A percentile compares a stretch with the other conserved stretches of the same genome.
phyloP scores from a whole-genome alignment of 352 stramenopile species.

The Globisporangium orthogonon region DNA sequence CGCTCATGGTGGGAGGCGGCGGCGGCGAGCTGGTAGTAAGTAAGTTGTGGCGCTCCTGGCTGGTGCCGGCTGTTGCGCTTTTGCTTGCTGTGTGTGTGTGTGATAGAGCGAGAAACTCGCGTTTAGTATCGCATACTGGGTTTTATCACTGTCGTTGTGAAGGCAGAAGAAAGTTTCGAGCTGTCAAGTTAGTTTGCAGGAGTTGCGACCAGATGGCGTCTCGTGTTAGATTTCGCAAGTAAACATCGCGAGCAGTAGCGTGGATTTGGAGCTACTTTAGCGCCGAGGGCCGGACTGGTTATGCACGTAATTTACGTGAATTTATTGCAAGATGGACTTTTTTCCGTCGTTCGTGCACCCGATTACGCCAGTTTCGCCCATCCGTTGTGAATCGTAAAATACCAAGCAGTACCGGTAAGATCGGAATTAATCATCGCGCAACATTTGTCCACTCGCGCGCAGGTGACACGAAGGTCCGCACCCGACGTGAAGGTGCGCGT shows the following conservation, averaged over 20 bases:
- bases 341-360: too few relatives aligned
- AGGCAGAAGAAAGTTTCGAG: not conserved
- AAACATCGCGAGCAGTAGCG: too few relatives aligned
- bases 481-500: too few relatives aligned
- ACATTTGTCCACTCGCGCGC: too few relatives aligned
- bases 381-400: too few relatives aligned
- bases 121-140: not conserved
- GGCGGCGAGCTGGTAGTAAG: conserved; percentile 48
- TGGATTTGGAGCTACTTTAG: not conserved
- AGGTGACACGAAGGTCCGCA: too few relatives aligned
- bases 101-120: not conserved
- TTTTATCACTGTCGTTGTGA: not conserved
- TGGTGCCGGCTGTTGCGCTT: too few relatives aligned
- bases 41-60: conserved; percentile 1
- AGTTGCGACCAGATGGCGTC: not conserved
- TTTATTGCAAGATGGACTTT: too few relatives aligned
- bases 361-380: too few relatives aligned
- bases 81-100: too few relatives aligned
- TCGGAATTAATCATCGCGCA: too few relatives aligned
- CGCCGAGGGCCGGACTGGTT: not conserved
- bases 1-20: conserved; percentile 50
- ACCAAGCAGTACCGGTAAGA: too few relatives aligned
- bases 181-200: not conserved
- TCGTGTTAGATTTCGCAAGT: not conserved
- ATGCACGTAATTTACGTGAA: not conserved